These are phyloP conservation scores for Penicillium canescens DNA, from an alignment of 495 filamentous ascomycete genomes.

Conservation along the genomic window DNA sequence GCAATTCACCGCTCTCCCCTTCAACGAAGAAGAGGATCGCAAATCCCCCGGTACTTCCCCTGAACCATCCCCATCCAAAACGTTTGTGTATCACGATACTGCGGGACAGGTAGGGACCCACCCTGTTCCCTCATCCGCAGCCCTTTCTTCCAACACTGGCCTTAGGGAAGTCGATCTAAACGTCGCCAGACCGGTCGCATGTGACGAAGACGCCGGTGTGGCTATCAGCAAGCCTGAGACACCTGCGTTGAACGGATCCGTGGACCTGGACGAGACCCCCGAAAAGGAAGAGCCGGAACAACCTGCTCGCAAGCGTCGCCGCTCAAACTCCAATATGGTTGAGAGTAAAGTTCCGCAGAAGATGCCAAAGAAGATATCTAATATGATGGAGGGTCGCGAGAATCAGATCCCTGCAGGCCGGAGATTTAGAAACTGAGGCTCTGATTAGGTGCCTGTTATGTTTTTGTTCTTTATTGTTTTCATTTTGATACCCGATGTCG, in stretches of 20 bases:
- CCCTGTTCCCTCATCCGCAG: conserved; percentile 34
- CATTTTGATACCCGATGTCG: conserved; percentile 30
- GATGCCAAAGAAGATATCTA: conserved; percentile 38
- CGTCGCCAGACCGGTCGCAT: conserved; percentile 40
- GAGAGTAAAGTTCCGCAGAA: conserved; percentile 47
- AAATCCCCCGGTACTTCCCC: conserved; percentile 25
- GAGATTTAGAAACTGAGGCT: conserved; percentile 30
- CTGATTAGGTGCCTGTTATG: conserved; percentile 16
- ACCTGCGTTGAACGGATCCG: conserved; percentile 12
- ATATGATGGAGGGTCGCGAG: conserved; percentile 58
- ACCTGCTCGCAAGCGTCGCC: conserved; percentile 53
- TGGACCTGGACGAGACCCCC: conserved; percentile 20
- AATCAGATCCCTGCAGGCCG: conserved; percentile 44
- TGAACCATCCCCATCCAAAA: conserved; percentile 35
- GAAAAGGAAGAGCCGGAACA: conserved; percentile 45
- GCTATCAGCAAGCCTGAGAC: conserved; percentile 21
- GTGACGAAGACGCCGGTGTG: conserved; percentile 21
- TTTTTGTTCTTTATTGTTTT: conserved; percentile 8
- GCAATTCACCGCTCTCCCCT: conserved; percentile 37
- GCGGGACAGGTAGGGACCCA: conserved; percentile 43
- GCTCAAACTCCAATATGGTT: conserved; percentile 36
- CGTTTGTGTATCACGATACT: conserved; percentile 45
- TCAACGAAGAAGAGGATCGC: conserved; percentile 31
- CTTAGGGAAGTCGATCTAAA: conserved; percentile 59
- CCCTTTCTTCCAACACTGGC: conserved; percentile 44